phyloP scores from a whole-genome alignment of 2,329 filamentous ascomycete species.

The Dichotomopilus funicola region DNA sequence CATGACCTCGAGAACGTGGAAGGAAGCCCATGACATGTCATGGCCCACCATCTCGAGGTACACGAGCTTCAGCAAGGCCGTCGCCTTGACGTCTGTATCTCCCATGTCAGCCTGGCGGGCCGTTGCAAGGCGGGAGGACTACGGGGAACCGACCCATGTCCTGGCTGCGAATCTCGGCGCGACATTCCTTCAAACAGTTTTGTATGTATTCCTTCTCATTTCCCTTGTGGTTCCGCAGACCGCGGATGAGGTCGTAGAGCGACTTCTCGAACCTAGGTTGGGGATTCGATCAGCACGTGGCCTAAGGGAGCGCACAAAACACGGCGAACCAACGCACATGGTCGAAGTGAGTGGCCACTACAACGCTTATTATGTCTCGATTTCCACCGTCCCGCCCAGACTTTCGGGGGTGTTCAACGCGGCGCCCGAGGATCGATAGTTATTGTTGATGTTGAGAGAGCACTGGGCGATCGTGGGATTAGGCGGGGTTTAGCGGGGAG shows the following conservation, averaged over 20 bases:
- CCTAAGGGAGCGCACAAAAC: neutral
- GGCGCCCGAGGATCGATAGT: neutral
- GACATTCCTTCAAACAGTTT: conserved; percentile 89
- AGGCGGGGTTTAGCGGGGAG: conserved; percentile 14
- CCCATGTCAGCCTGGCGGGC: conserved; percentile 18
- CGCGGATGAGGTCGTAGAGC: conserved; percentile 95
- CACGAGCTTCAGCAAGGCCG: conserved; percentile 87
- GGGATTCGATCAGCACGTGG: conserved; percentile 21
- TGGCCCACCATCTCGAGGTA: conserved; percentile 99
- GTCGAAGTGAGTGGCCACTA: conserved; percentile 8
- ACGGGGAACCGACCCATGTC: conserved; percentile 67
- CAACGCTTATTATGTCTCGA: neutral
- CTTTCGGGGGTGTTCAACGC: too few species aligned
- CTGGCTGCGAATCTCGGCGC: conserved; percentile 81
- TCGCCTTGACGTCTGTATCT: conserved; percentile 79
- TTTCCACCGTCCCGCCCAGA: neutral
- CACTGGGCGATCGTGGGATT: neutral
- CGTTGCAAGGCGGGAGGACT: neutral
- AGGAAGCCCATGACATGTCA: conserved; percentile 99
- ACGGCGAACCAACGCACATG: conserved; percentile 21
- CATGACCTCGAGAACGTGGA: conserved; percentile 98
- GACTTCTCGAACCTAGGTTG: conserved; percentile 93
- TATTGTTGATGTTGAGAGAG: neutral
- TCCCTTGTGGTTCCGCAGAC: conserved; percentile 90
- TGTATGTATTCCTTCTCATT: conserved; percentile 94